phyloP scores from a whole-genome alignment of 192 early-diverging fungal species.

The Coemansia sp. region DNA sequence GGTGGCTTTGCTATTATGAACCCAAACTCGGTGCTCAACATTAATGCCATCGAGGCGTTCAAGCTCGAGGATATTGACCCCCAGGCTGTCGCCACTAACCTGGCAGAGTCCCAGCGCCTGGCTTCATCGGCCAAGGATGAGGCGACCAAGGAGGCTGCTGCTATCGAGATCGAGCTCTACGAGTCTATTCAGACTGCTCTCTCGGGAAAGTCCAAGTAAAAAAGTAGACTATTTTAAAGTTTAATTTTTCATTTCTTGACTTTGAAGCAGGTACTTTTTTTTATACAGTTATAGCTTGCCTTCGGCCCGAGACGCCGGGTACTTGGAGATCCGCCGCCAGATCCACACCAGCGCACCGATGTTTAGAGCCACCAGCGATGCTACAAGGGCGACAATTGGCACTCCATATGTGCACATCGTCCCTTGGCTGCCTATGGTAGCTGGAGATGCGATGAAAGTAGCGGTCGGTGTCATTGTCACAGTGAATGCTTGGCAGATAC shows the following conservation, averaged over 20 bases:
- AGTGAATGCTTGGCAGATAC: not conserved
- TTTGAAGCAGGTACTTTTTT: not conserved
- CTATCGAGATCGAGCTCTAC: conserved; percentile 86
- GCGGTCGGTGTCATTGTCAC: not conserved
- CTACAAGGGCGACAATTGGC: not conserved
- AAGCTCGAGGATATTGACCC: conserved; percentile 84
- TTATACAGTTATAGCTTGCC: not conserved
- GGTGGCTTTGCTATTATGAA: conserved; percentile 98
- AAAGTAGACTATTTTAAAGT: no score
- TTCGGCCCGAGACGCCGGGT: not conserved
- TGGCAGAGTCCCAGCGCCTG: conserved; percentile 82
- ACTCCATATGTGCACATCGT: not conserved
- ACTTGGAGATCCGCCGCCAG: conserved; percentile 1
- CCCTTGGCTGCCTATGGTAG: not conserved
- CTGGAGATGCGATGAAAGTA: not conserved
- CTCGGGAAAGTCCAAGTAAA: conserved; percentile 38
- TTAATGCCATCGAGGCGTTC: conserved; percentile 96
- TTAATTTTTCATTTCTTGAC: not conserved
- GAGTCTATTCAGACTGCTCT: conserved; percentile 84
- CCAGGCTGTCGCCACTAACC: conserved; percentile 72
- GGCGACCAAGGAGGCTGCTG: conserved; percentile 78
- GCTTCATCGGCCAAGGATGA: conserved; percentile 68
- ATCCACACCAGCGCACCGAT: not conserved
- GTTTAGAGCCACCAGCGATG: conserved; percentile 1
- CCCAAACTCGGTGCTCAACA: conserved; percentile 94